phyloP scores from a whole-genome alignment of 2,329 filamentous ascomycete genomes.

The Fusarium sp. region DNA sequence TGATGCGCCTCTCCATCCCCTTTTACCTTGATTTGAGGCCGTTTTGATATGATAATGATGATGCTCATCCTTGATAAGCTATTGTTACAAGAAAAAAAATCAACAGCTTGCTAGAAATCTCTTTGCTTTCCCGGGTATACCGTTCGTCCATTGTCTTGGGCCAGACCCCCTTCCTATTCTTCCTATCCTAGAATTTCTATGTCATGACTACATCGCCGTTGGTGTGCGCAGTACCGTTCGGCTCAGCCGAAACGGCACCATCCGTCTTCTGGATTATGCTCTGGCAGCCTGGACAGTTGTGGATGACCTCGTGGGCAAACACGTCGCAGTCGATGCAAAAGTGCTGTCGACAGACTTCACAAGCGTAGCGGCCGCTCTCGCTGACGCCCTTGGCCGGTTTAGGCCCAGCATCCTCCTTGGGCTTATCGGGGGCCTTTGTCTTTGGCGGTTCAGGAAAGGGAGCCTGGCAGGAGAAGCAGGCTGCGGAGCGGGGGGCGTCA shows the following conservation, averaged over 20 bases:
- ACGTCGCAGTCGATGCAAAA: slow-evolving; percentile 99
- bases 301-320: slow-evolving; percentile 90
- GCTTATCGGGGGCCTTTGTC: slow-evolving; percentile 31
- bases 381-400: slow-evolving; percentile 69
- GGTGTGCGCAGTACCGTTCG: slow-evolving; percentile 47
- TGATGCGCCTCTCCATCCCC: slow-evolving; percentile 4
- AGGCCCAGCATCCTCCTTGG: slow-evolving; percentile 37
- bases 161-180: background rate
- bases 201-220: slow-evolving; percentile 56
- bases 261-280: slow-evolving; percentile 50
- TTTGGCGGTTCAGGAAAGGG: slow-evolving; percentile 67
- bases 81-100: slow-evolving; percentile 14
- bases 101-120: slow-evolving; percentile 22
- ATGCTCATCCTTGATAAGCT: slow-evolving; percentile 20
- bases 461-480: slow-evolving; percentile 80
- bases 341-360: slow-evolving; percentile 83
- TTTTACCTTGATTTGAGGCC: background rate
- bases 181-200: slow-evolving; percentile 2
- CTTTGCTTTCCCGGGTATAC: slow-evolving; percentile 28
- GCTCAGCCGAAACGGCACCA: slow-evolving; percentile 31
- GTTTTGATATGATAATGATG: slow-evolving; percentile 11
- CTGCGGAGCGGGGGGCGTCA: slow-evolving; percentile 65
- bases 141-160: background rate
- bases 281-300: slow-evolving; percentile 94
- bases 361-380: slow-evolving; percentile 88